Conservation (phyloP, 345 rosid genomes). For the Capsella bursapastoris region DNA sequence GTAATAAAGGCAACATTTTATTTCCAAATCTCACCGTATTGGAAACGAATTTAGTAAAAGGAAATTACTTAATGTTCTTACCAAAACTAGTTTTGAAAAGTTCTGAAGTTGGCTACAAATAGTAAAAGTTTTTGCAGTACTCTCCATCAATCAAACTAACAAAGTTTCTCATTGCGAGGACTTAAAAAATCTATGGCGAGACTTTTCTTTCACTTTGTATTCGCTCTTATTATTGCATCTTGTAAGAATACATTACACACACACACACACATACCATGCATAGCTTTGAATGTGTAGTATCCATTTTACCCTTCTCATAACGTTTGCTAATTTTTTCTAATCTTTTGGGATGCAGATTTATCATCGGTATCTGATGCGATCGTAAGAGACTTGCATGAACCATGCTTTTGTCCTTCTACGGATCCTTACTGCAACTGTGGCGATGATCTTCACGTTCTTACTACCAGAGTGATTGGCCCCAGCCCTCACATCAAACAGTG, state of each 20-base stretch:
- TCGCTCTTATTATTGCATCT: slow-evolving; percentile 16
- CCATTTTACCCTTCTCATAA: neutral
- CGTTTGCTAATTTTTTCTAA: neutral
- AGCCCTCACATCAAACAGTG: neutral
- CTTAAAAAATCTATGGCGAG: slow-evolving; percentile 13
- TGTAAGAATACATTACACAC: slow-evolving; percentile 17
- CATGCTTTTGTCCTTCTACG: neutral
- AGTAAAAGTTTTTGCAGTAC: neutral
- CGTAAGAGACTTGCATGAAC: neutral
- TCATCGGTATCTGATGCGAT: slow-evolving; percentile 1
- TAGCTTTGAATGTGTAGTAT: neutral
- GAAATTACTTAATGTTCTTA: too few species aligned
- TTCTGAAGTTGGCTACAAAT: neutral
- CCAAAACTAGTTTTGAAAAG: too few species aligned
- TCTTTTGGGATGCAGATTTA: slow-evolving; percentile 3
- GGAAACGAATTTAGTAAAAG: too few species aligned
- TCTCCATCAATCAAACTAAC: neutral
- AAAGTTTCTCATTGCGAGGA: neutral
- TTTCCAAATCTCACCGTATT: too few species aligned
- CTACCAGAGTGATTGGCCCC: neutral
- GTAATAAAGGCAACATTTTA: too few species aligned
- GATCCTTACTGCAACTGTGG: neutral
- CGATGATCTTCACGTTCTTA: slow-evolving; percentile 1
- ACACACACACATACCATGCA: neutral
- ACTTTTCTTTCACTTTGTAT: neutral